Conservation (phyloP, 768 basidiomycete genomes). For the Tricholoma terreum region DNA sequence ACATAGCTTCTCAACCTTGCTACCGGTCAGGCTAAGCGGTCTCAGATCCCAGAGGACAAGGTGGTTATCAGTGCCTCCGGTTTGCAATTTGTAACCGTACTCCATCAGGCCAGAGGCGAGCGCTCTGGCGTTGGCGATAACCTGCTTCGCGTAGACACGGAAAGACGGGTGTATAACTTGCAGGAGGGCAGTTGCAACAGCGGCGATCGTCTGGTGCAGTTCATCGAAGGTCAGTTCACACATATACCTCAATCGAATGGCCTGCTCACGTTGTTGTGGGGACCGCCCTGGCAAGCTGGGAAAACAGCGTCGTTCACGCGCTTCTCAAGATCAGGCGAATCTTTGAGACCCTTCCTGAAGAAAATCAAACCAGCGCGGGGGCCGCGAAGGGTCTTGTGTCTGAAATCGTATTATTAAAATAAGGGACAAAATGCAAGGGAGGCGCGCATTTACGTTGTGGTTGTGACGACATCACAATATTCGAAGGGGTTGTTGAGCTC, state of each 20-base stretch:
- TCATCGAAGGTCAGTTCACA: background rate
- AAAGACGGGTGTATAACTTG: constrained; percentile 89
- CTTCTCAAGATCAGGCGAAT: constrained; percentile 85
- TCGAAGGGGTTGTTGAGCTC: constrained; percentile 92
- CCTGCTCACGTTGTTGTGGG: constrained; percentile 89
- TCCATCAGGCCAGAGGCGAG: constrained; percentile 69
- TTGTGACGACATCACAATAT: constrained; percentile 96
- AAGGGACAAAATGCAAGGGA: background rate
- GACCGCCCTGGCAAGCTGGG: constrained; percentile 99
- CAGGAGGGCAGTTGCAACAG: constrained; percentile 86
- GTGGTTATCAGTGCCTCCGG: constrained; percentile 95
- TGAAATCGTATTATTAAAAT: constrained; percentile 23
- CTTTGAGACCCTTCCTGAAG: constrained; percentile 90
- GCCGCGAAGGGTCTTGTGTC: constrained; percentile 98
- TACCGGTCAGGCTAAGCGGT: constrained; percentile 93
- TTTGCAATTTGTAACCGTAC: constrained; percentile 95
- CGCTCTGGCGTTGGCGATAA: constrained; percentile 82
- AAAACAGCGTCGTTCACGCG: constrained; percentile 98
- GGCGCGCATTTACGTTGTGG: constrained; percentile 71
- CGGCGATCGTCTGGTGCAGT: constrained; percentile 77
- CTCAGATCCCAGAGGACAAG: constrained; percentile 97
- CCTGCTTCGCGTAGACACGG: constrained; percentile 91
- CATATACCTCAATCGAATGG: background rate
- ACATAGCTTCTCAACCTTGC: constrained; percentile 98
- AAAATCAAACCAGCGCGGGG: constrained; percentile 98